Evolutionary conservation across 139 green algal species (phyloP), one percentile per base, ranked within the genome.

Genomic region (Eudorina sp.): DNA sequence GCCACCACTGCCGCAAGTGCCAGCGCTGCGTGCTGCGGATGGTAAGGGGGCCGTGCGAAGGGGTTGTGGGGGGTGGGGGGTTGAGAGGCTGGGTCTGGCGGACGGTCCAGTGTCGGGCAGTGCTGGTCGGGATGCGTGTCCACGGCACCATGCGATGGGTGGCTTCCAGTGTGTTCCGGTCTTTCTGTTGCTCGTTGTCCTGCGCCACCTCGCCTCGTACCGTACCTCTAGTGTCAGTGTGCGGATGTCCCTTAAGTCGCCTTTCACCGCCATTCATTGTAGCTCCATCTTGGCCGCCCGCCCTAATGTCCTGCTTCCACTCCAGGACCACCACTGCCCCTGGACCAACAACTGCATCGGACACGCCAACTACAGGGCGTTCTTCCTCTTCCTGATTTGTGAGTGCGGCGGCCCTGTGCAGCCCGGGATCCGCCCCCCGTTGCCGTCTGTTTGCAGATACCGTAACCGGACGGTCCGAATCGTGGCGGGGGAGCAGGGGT

Each of bases 261-360:
- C 55, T 66, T 23, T 66, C 55, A 34, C 23, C 29, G 55, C 29
- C 55, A 34, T 23, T 66, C 23, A 34, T 3, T 66, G 55, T 6
- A 5, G 27, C 4, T 66, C 6, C 8, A 25, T 66, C 55, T 66
- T 23, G n/a, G 27, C 6, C 29, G 27, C 29, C 55, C 7, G 21
- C 62, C 13, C 62, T 38, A 72, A 9, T 72, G 62, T 29, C 62
- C 62, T 29, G 8, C 62, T 31, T 25, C 27, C 62, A 25, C 62
- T 34, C 21, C 19, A 82, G 46, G 82, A 95, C 88, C 95, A 97
- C 60, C 95, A 97, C 90, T 97, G 95, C 89, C 88, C 94, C 16
- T 96, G 94, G 96, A 94, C 96, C 25, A 97, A 97, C 90, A 98
- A 98, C 81, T 99, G 97, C 91, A 94, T 99, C 0, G 97, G 97